Base-by-base conservation (phyloP, 805 yeast species). In the Wickerhamomyces queroliae region DNA sequence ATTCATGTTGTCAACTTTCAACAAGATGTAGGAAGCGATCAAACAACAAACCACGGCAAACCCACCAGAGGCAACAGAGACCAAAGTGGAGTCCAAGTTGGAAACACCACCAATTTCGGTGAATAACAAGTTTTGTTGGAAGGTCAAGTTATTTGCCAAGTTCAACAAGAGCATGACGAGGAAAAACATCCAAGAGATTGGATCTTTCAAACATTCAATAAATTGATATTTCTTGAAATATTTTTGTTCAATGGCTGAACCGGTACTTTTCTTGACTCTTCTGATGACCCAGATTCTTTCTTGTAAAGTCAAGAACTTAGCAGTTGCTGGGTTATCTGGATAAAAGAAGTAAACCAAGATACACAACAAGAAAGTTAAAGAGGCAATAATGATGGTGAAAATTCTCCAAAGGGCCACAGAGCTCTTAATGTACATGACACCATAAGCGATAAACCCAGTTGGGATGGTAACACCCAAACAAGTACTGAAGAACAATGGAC, bases 301-400 rank as follows among this genome's bases (percentile, higher is more conserved):
- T 33, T 72, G 65, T 2, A 50, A 53, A 5, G 69, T 44, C 35
- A 79, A 61, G 47, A 73, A 73, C 41, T 56, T 63, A 6, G 78
- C 77, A 43, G 62, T 66, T 0, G 78, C 56, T 13, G 84, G 84
- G 50, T 77, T 74, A 42, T 70, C 66, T 30, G 85, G 86, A 49
- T 75, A 78, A 18, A 65, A 37, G 44, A 66, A 64, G 37, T 56
- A 51, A 4, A 69, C 53, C 6, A 62, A 34, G 2, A 63, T 29
- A 2, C 67, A 53, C 27, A 67, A 42, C 16, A 69, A 19, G 17
- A 77, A 59, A 0, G 84, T 74, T 31, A 74, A 52, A 12, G 76
- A 71, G 35, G 84, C 87, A 39, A 74, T 66, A 36, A 78, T 70
- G 26, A 79, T 69, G 56, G 69, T 72, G 41, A 78, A 68, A 15